Evolutionary conservation across 768 basidiomycete genomes (phyloP), one percentile per base, ranked within the genome.

Genomic region (Suillus decipiens): DNA sequence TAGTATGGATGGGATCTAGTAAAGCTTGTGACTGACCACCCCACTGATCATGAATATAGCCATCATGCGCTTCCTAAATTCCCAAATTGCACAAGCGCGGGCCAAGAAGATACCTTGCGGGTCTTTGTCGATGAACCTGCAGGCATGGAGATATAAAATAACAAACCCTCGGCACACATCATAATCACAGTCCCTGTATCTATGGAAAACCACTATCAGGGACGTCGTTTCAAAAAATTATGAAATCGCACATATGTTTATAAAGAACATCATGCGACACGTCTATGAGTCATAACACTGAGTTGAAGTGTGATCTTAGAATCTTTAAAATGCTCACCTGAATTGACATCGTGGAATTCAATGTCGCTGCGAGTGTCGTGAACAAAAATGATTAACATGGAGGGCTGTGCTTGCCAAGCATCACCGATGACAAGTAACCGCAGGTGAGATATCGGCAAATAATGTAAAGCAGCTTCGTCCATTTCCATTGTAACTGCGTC

Each of bases 361-460:
- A 19, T 28, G 56, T 39, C 28, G 28, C 56, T 57, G 56, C 15
- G 24, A 41, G 3, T 11, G 17, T 15, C 39, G 39, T 56, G 24
- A 39, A 39, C 37, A 17, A 41, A 41, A 1, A 24, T 3, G 24
- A 41, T 17, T 6, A 19, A 1, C 56, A 57, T 41, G 5, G 10
- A 31, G 28, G 39, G 3, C 3, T 9, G 39, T 28, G 19, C 56
- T 57, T 28, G 39, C 56, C 28, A 19, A 57, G 28, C 24, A 28
- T 57, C 56, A 17, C 28, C 17, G 28, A 31, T 41, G 28, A 12
- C 17, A 57, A 57, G 24, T 28, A 57, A 28, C 24, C 39, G 5
- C 39, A 57, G 56, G 65, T 55, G 31, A 54, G 55, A 22, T 61
- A 64, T 33, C 24, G 57, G 43, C 63, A 43, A 22, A 61, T 76